Evolutionary conservation across 352 stramenopile genomes (phyloP).

Genomic region (Phytopythium kandeliae): DNA sequence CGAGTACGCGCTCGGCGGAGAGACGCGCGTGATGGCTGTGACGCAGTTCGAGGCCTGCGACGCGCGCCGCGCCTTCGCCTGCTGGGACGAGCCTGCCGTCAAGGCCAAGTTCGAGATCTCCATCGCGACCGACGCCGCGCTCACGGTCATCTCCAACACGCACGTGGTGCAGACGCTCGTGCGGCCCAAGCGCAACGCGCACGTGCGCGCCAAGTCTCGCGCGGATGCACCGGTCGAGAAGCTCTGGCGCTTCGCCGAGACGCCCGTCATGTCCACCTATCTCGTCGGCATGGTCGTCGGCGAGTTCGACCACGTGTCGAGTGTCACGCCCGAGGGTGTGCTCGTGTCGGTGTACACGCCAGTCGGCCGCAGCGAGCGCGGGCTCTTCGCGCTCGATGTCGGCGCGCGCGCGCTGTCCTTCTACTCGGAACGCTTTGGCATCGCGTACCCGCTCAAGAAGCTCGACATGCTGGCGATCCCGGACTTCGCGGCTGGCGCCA

Average conservation of each 20-base stretch:
- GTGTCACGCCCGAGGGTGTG: slow-evolving; percentile 86
- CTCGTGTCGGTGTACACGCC: slow-evolving; percentile 95
- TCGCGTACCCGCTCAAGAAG: slow-evolving; percentile 96
- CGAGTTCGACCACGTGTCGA: slow-evolving; percentile 95
- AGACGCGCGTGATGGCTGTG: slow-evolving; percentile 93
- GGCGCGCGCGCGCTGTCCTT: slow-evolving; percentile 61
- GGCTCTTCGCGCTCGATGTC: slow-evolving; percentile 89
- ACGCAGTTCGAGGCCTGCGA: slow-evolving; percentile 84
- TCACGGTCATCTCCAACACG: slow-evolving; percentile 96
- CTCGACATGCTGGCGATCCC: slow-evolving; percentile 97
- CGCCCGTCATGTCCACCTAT: slow-evolving; percentile 98
- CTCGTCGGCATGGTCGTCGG: slow-evolving; percentile 91
- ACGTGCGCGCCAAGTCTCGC: slow-evolving; percentile 36
- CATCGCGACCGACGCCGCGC: slow-evolving; percentile 82
- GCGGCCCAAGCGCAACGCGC: slow-evolving; percentile 50
- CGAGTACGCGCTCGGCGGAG: slow-evolving; percentile 88
- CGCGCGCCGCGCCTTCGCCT: slow-evolving; percentile 94
- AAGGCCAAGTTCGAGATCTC: slow-evolving; percentile 95
- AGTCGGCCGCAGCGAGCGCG: slow-evolving; percentile 86
- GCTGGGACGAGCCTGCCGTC: slow-evolving; percentile 96
- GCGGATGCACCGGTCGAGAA: slow-evolving; percentile 40
- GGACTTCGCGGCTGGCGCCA: slow-evolving; percentile 95
- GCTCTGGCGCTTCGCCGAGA: slow-evolving; percentile 85
- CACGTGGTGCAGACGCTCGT: slow-evolving; percentile 86
- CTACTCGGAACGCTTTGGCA: slow-evolving; percentile 66